A percentile compares a stretch with the other conserved stretches of the same genome.
Conservation (phyloP, 2,329 filamentous ascomycete genomes). For the Colletotrichum cuscutae region DNA sequence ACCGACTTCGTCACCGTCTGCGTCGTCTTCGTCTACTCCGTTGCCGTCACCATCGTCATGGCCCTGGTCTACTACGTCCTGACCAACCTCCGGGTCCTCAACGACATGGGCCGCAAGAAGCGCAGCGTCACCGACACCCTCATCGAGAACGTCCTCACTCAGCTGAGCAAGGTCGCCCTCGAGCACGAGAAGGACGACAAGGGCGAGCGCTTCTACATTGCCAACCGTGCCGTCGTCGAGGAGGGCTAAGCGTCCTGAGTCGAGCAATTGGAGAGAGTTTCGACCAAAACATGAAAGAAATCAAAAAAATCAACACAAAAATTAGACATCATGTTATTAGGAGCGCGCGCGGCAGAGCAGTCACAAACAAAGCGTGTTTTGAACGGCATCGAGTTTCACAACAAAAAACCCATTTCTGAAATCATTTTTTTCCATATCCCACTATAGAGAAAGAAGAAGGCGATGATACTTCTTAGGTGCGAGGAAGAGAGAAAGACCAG, state of each 20-base stretch:
- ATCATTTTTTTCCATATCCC: constrained; percentile 6
- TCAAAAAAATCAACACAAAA: background rate
- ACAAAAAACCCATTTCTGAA: background rate
- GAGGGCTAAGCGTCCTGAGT: constrained; percentile 23
- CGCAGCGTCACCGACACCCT: constrained; percentile 49
- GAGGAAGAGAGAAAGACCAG: background rate
- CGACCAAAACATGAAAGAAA: background rate
- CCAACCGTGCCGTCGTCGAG: constrained; percentile 36
- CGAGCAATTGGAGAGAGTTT: background rate
- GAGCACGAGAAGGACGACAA: constrained; percentile 65
- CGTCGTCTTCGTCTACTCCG: constrained; percentile 73
- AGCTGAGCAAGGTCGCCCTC: constrained; percentile 71
- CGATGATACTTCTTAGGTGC: background rate
- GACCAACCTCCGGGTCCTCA: constrained; percentile 67
- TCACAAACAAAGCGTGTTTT: constrained; percentile 16
- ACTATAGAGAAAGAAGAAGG: constrained; percentile 9
- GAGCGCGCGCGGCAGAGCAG: constrained; percentile 2
- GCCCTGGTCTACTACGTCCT: constrained; percentile 73
- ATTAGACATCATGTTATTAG: background rate
- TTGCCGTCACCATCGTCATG: constrained; percentile 72
- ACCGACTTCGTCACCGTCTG: constrained; percentile 70
- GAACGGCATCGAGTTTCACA: constrained; percentile 10
- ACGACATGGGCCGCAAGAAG: constrained; percentile 72
- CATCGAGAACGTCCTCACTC: constrained; percentile 55
- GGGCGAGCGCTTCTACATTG: constrained; percentile 35